Evolutionary conservation across 331 rosid species (phyloP).

Genomic region (Quercus lobata): DNA sequence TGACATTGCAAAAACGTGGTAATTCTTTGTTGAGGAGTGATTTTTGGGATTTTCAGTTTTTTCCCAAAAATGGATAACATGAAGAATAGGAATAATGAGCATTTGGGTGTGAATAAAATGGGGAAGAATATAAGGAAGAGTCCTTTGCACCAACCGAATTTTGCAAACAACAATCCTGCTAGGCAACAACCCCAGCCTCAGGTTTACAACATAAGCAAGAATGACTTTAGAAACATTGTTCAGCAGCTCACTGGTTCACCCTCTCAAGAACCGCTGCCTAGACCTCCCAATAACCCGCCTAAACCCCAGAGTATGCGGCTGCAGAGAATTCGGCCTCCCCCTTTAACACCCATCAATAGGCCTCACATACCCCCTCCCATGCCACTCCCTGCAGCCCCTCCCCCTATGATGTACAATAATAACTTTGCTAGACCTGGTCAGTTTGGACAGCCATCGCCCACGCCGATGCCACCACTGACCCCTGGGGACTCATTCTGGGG

Average conservation of each 20-base stretch:
- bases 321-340: constrained; percentile 95
- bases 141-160: constrained; percentile 86
- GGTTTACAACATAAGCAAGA: constrained; percentile 95
- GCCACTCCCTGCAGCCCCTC: constrained; percentile 46
- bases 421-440: constrained; percentile 55
- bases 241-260: constrained; percentile 98
- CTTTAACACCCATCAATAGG: constrained; percentile 64
- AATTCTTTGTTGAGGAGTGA: constrained; percentile 12
- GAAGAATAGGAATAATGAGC: constrained; percentile 60
- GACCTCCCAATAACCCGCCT: constrained; percentile 71
- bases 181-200: constrained; percentile 95
- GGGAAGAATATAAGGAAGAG: constrained; percentile 93
- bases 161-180: constrained; percentile 48
- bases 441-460: constrained; percentile 58
- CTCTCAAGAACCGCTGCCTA: constrained; percentile 69
- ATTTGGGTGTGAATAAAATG: constrained; percentile 82
- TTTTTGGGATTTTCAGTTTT: constrained; percentile 11
- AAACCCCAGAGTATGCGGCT: constrained; percentile 82
- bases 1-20: constrained; percentile 12
- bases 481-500: constrained; percentile 56
- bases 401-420: constrained; percentile 43
- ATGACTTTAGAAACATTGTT: constrained; percentile 85
- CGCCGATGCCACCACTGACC: constrained; percentile 36
- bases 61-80: constrained; percentile 59
- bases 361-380: constrained; percentile 47